These are phyloP conservation scores for Kwoniella europaea DNA, from an alignment of 768 basidiomycete genomes.

Conservation along the genomic window DNA sequence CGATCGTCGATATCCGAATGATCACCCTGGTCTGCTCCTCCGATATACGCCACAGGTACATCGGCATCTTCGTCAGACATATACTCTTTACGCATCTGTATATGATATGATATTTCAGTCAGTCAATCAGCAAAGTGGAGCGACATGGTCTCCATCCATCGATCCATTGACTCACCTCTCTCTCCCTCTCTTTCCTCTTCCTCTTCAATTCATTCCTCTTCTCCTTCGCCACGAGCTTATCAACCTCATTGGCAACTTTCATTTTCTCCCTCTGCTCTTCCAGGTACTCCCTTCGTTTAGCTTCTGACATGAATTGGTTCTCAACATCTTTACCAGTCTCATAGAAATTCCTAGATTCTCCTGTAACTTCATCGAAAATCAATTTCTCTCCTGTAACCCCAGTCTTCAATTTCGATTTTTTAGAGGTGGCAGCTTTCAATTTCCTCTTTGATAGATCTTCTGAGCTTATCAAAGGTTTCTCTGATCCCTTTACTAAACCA, in stretches of 20 bases:
- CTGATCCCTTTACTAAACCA: background rate
- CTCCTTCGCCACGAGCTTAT: conserved; percentile 81
- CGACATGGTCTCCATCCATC: conserved; percentile 14
- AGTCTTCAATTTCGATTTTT: conserved; percentile 70
- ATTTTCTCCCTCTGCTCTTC: conserved; percentile 75
- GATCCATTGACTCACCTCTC: conserved; percentile 55
- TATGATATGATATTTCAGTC: too few species aligned
- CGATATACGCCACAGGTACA: conserved; percentile 58
- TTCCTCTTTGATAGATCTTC: conserved; percentile 84
- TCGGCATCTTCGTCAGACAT: conserved; percentile 42
- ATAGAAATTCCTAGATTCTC: conserved; percentile 77
- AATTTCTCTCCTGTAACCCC: conserved; percentile 72
- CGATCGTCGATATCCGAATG: conserved; percentile 70
- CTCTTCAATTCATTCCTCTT: conserved; percentile 91
- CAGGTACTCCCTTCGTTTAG: conserved; percentile 72
- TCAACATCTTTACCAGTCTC: conserved; percentile 78
- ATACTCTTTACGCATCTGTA: conserved; percentile 9
- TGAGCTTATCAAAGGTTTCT: conserved; percentile 46
- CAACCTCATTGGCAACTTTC: conserved; percentile 70
- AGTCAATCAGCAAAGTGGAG: background rate
- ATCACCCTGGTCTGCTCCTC: conserved; percentile 62
- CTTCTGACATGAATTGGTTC: conserved; percentile 66
- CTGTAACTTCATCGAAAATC: conserved; percentile 82
- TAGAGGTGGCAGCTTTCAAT: conserved; percentile 72
- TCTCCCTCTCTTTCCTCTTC: conserved; percentile 81